Percentiles rank a stretch among this genome's conserved stretches.
These are phyloP conservation scores for Basipetospora chlamydospora DNA, from an alignment of 2,329 filamentous ascomycete genomes.

Conservation along the genomic window DNA sequence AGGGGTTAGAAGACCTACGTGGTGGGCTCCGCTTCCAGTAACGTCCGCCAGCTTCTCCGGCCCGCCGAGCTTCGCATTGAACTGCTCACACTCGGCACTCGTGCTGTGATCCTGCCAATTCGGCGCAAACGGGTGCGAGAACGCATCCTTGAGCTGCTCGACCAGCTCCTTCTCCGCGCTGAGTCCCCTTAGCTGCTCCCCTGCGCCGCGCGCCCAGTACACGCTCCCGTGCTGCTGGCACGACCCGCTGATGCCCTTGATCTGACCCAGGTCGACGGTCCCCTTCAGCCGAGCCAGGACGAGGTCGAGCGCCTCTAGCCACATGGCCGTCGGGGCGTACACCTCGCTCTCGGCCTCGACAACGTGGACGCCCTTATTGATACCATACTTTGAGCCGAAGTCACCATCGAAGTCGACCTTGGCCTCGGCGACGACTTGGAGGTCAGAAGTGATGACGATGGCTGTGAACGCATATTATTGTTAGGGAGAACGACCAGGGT, in stretches of 20 bases:
- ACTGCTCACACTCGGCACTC: constrained; percentile 77
- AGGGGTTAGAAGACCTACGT: constrained; percentile 43
- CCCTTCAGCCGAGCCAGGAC: constrained; percentile 61
- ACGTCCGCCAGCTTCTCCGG: constrained; percentile 56
- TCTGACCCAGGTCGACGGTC: constrained; percentile 50
- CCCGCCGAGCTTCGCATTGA: constrained; percentile 58
- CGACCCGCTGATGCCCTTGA: constrained; percentile 76
- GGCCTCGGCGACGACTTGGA: constrained; percentile 68
- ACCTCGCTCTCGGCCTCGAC: constrained; percentile 78
- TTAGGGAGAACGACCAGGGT: neutral
- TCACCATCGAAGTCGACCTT: constrained; percentile 95
- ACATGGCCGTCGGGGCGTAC: constrained; percentile 84
- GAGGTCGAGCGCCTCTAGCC: constrained; percentile 82
- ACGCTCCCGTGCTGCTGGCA: constrained; percentile 98
- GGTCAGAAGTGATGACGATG: constrained; percentile 69
- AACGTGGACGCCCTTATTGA: constrained; percentile 76
- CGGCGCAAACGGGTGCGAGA: constrained; percentile 76
- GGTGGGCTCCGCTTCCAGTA: constrained; percentile 88
- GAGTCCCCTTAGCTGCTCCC: constrained; percentile 45
- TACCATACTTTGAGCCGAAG: constrained; percentile 54
- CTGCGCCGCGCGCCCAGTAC: constrained; percentile 69
- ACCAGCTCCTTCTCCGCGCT: constrained; percentile 47
- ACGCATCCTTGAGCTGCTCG: constrained; percentile 56
- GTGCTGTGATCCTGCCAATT: constrained; percentile 99
- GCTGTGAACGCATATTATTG: constrained; percentile 28